Evolutionary conservation across 2,329 filamentous ascomycete species (phyloP), one percentile per base, ranked within the genome.

Genomic region (Trichoderma atrobrunneum): DNA sequence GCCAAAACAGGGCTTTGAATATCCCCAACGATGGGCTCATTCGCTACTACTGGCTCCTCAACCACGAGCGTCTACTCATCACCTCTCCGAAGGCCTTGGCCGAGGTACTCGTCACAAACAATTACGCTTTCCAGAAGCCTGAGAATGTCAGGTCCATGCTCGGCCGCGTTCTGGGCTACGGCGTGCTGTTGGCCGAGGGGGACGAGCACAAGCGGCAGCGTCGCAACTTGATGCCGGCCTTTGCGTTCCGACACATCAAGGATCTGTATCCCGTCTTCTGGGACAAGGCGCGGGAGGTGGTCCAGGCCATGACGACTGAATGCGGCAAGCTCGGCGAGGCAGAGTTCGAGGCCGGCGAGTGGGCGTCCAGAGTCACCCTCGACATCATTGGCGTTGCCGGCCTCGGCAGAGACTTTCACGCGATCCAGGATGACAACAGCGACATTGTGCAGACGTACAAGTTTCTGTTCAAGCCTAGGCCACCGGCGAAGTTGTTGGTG

Each of bases 211-310:
- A 92, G 83, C 84, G 88, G 76, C 92, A 94, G 82, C 88, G 95
- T 61, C 94, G 92, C 79, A 90, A 91, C 72, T 87, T 97, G 21
- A 89, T 91, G 83, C 94, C 94, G 0, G 93, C 93, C 2, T 97
- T 97, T 80, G 87, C 90, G n/a, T 97, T 93, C 78, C 88, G 94
- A 26, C 93, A 97, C 77, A 85, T 97, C 79, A 97, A 96, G 79
- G 88, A 95, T 72, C 83, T 97, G 16, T 96, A 97, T 76, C 91
- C 93, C 0, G 83, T 92, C 7, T 97, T 98, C 81, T 97, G 94
- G 94, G 77, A 82, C 24, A 97, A 97, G 81, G 88, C 91, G 1
- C 81, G 87, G 8, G 91, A 95, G 78, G 87, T 91, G 76, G 89
- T 90, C 7, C 81, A 87, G 24, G 86, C 87, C 64, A 90, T 97